Evolutionary conservation across 129 eudicot genomes (phyloP).

Genomic region (Escallonia rubra): DNA sequence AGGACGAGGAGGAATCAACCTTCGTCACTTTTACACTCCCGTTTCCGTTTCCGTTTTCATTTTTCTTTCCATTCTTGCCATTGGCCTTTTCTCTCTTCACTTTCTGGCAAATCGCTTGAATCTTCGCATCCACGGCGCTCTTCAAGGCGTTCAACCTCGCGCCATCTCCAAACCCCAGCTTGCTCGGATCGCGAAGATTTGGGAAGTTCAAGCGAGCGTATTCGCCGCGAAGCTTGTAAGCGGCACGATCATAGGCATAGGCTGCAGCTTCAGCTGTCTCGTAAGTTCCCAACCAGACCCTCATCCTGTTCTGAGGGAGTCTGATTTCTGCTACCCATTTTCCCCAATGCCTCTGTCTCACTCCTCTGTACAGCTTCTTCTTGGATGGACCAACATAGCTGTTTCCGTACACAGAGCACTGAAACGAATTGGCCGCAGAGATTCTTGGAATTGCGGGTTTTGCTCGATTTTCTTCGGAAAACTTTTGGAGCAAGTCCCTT

Average conservation of each 20-base stretch:
- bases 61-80: constrained; percentile 20
- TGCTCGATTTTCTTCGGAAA: constrained; percentile 43
- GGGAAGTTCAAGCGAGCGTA: constrained; percentile 88
- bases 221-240: constrained; percentile 92
- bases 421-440: constrained; percentile 5
- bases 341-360: constrained; percentile 97
- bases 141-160: constrained; percentile 49
- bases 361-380: constrained; percentile 92
- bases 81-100: constrained; percentile 52
- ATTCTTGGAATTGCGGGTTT: constrained; percentile 4
- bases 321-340: constrained; percentile 99
- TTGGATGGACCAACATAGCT: constrained; percentile 31
- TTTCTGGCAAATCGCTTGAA: constrained; percentile 82
- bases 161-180: constrained; percentile 65
- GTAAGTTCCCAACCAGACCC: constrained; percentile 96
- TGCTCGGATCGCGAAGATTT: constrained; percentile 55
- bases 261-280: constrained; percentile 94
- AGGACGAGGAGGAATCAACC: constrained; percentile 26
- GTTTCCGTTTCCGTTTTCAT: not conserved
- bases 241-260: constrained; percentile 93
- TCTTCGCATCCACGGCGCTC: constrained; percentile 78
- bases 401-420: constrained; percentile 16
- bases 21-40: constrained; percentile 11
- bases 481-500: constrained; percentile 63
- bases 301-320: constrained; percentile 83